phyloP scores from a whole-genome alignment of 2,329 filamentous ascomycete species.

The Chaetomium sp. region DNA sequence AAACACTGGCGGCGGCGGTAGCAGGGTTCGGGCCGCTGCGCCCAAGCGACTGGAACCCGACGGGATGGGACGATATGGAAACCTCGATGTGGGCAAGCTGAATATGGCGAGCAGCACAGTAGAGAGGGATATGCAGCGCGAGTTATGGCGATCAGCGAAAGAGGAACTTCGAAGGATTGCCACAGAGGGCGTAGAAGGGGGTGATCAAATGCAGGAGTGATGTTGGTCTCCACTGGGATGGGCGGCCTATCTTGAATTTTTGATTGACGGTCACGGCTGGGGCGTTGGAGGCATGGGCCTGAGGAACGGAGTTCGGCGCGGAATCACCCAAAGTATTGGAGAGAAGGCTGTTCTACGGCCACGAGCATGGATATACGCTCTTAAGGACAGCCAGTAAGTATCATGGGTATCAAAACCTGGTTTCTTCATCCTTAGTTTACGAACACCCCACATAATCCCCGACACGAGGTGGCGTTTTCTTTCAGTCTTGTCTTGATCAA shows the following conservation, averaged over 20 bases:
- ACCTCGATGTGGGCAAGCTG: slow-evolving; percentile 78
- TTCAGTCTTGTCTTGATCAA: no score
- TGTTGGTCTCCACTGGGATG: neutral
- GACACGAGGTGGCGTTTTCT: no score
- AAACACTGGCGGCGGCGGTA: neutral
- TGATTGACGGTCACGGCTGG: no score
- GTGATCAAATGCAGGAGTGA: slow-evolving; percentile 21
- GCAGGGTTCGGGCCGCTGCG: slow-evolving; percentile 1
- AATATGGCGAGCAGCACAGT: slow-evolving; percentile 81
- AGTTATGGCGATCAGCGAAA: slow-evolving; percentile 63
- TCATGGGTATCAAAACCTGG: no score
- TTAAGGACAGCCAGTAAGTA: neutral
- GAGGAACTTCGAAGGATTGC: slow-evolving; percentile 43
- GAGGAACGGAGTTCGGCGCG: neutral
- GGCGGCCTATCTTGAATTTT: neutral
- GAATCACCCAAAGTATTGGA: neutral
- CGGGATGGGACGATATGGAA: slow-evolving; percentile 49
- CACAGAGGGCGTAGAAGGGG: neutral
- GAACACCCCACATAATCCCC: no score
- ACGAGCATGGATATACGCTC: neutral
- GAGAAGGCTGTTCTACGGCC: neutral
- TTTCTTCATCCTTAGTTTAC: no score
- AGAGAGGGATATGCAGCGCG: slow-evolving; percentile 74
- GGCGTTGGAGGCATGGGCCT: neutral
- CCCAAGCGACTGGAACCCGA: slow-evolving; percentile 45